A percentile compares a stretch with the other conserved stretches of the same genome.
Conservation (phyloP, 306 rosid genomes). For the Fragaria iinumae region DNA sequence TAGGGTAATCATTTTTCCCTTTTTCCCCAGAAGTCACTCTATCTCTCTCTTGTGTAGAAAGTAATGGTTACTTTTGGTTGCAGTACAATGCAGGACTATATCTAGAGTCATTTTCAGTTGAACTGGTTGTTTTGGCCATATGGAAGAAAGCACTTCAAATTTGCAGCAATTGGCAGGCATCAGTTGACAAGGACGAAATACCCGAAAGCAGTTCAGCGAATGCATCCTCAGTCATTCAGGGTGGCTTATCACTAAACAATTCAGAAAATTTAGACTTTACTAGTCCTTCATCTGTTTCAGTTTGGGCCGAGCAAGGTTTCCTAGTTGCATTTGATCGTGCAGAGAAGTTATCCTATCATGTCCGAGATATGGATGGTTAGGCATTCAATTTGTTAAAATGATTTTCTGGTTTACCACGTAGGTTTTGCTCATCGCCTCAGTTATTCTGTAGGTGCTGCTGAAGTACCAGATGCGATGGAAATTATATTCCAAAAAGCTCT, state of each 20-base stretch:
- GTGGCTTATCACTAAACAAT: slow-evolving; percentile 24
- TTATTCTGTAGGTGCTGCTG: slow-evolving; percentile 37
- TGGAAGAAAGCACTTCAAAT: slow-evolving; percentile 70
- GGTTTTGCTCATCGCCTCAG: slow-evolving; percentile 3
- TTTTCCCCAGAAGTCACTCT: background rate
- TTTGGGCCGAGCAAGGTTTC: slow-evolving; percentile 70
- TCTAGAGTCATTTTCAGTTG: slow-evolving; percentile 77
- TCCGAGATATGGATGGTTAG: slow-evolving; percentile 72
- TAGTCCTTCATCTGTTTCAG: slow-evolving; percentile 51
- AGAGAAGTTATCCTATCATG: slow-evolving; percentile 54
- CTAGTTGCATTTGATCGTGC: slow-evolving; percentile 64
- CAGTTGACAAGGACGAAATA: slow-evolving; percentile 30
- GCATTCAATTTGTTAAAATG: background rate
- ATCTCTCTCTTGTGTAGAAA: slow-evolving; percentile 4
- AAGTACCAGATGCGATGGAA: slow-evolving; percentile 94
- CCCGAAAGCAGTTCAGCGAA: slow-evolving; percentile 43
- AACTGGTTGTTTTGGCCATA: slow-evolving; percentile 84
- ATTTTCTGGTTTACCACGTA: background rate
- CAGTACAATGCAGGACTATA: slow-evolving; percentile 55
- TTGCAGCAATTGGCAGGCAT: slow-evolving; percentile 54
- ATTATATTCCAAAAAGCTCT: slow-evolving; percentile 51
- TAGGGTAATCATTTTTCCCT: background rate
- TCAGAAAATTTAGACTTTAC: slow-evolving; percentile 52
- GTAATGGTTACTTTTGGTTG: slow-evolving; percentile 32
- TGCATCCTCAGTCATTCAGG: slow-evolving; percentile 25